Evolutionary conservation across 306 rosid species (phyloP).

Genomic region (Inga laurina): DNA sequence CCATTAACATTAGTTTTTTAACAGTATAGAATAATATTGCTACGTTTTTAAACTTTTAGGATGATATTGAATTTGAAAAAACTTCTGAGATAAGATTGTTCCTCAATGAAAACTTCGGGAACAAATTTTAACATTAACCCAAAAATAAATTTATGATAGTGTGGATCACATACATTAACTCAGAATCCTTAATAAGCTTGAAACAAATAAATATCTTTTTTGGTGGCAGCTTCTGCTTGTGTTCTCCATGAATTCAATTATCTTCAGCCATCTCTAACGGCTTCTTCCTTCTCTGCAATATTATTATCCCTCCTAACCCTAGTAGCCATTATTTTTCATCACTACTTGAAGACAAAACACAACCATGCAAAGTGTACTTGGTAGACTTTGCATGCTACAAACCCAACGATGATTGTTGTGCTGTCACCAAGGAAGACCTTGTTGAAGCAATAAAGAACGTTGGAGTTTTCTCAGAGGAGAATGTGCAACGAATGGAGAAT

Average conservation of each 20-base stretch:
- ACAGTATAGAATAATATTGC: too few relatives aligned
- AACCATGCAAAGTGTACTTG: constrained; percentile 20
- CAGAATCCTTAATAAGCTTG: too few relatives aligned
- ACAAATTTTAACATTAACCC: too few relatives aligned
- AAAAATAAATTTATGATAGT: too few relatives aligned
- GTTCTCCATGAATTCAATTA: not conserved
- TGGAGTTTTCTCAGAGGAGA: constrained; percentile 20
- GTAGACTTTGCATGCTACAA: constrained; percentile 42
- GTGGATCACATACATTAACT: too few relatives aligned
- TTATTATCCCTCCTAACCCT: not conserved
- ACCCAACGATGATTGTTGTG: not conserved
- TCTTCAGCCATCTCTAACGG: not conserved
- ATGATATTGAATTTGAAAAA: too few relatives aligned
- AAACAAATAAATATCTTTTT: too few relatives aligned
- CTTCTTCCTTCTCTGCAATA: not conserved
- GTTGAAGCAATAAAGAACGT: not conserved
- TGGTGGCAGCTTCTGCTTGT: constrained; percentile 8
- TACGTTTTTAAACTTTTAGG: too few relatives aligned
- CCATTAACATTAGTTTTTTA: too few relatives aligned
- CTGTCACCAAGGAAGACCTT: constrained; percentile 11
- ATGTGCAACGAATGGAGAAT: not conserved
- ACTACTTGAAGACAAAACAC: constrained; percentile 1
- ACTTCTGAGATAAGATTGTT: too few relatives aligned
- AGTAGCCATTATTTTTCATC: too few relatives aligned
- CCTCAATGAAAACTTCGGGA: too few relatives aligned